A percentile compares a stretch with the other conserved stretches of the same genome.
Conservation (phyloP, 2,329 filamentous ascomycete genomes). For the Nemania sp. region DNA sequence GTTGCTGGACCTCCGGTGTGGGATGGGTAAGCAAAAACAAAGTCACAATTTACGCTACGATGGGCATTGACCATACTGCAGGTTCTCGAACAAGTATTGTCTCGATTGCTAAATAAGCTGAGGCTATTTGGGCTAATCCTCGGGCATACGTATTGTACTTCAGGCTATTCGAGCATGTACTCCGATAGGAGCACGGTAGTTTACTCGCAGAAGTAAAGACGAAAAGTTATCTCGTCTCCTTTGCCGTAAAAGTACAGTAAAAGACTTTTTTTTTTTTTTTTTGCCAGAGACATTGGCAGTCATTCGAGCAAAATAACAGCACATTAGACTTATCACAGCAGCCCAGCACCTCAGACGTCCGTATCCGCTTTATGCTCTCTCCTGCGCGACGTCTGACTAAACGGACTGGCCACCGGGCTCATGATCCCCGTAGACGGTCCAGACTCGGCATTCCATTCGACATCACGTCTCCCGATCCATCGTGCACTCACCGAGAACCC, state of each 20-base stretch:
- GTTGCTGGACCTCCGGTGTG: constrained; percentile 46
- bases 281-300: too few relatives aligned
- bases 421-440: constrained; percentile 33
- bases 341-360: constrained; percentile 8
- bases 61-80: constrained; percentile 3
- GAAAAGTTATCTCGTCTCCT: too few relatives aligned
- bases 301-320: too few relatives aligned
- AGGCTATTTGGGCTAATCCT: neutral
- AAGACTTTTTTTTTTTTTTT: neutral
- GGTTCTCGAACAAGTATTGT: constrained; percentile 28
- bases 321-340: too few relatives aligned
- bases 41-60: neutral
- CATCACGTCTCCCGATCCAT: constrained; percentile 29
- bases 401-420: constrained; percentile 36
- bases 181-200: too few relatives aligned
- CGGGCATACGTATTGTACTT: too few relatives aligned
- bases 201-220: too few relatives aligned
- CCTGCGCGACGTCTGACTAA: constrained; percentile 27
- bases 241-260: too few relatives aligned
- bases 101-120: constrained; percentile 13
- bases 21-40: constrained; percentile 37
- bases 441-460: constrained; percentile 27
- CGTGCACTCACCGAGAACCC: constrained; percentile 21
- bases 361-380: constrained; percentile 28
- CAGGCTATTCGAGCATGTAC: too few relatives aligned